Evolutionary conservation across 2,329 filamentous ascomycete species (phyloP).

Genomic region (Hypoxylon sp.): DNA sequence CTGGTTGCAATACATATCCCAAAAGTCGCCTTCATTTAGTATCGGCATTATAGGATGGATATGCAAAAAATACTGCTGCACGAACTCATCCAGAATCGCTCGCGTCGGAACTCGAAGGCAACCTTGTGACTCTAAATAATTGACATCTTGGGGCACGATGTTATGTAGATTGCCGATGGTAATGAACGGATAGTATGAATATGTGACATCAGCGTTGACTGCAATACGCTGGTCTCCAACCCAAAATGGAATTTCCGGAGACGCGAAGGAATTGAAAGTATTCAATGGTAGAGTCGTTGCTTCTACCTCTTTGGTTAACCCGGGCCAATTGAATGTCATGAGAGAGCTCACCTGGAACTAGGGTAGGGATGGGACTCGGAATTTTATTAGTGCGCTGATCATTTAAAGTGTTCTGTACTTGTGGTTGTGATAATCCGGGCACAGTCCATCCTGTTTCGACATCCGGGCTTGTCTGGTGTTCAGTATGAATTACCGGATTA

Average conservation of each 20-base stretch:
- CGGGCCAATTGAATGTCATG: background rate
- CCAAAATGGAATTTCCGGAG: constrained; percentile 48
- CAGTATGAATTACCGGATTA: constrained; percentile 32
- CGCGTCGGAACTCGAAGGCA: constrained; percentile 62
- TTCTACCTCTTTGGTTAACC: constrained; percentile 34
- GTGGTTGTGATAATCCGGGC: constrained; percentile 27
- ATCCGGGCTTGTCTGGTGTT: constrained; percentile 24
- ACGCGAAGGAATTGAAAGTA: constrained; percentile 42
- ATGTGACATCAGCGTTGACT: constrained; percentile 56
- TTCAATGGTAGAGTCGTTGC: constrained; percentile 43
- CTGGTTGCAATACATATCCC: constrained; percentile 60
- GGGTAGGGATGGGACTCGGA: constrained; percentile 32
- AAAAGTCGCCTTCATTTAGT: constrained; percentile 64
- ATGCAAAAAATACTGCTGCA: constrained; percentile 64
- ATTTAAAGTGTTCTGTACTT: constrained; percentile 27
- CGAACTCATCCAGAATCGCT: constrained; percentile 62
- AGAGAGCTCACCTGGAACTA: constrained; percentile 43
- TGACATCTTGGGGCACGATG: constrained; percentile 62
- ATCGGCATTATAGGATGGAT: constrained; percentile 63
- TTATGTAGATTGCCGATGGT: constrained; percentile 57
- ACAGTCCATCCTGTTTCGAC: constrained; percentile 32
- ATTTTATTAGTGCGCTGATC: constrained; percentile 41
- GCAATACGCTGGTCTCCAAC: constrained; percentile 50
- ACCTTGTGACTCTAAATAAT: constrained; percentile 62
- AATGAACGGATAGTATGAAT: constrained; percentile 62